Conservation (phyloP, 441 rosid species). For the Pelargonium hybrid region DNA sequence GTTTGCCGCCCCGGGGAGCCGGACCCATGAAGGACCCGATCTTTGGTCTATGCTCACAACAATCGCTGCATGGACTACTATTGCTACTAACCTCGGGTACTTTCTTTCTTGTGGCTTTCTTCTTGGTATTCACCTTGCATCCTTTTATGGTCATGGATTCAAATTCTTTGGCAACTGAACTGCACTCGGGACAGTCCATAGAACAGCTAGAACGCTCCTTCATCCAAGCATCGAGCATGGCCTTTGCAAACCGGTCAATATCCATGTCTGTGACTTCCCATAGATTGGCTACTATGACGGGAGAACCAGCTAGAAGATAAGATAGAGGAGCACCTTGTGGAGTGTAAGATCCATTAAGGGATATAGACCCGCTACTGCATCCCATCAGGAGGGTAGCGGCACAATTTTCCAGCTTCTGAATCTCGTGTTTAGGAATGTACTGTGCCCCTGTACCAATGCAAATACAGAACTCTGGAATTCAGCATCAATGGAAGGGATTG, state of each 20-base stretch:
- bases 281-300: constrained; percentile 65
- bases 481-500: neutral
- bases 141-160: constrained; percentile 40
- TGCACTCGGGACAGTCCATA: constrained; percentile 34
- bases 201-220: constrained; percentile 44
- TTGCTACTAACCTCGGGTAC: constrained; percentile 17
- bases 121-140: constrained; percentile 34
- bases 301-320: constrained; percentile 77
- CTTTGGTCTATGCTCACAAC: constrained; percentile 45
- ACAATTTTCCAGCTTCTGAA: constrained; percentile 65
- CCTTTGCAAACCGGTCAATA: constrained; percentile 81
- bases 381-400: constrained; percentile 73
- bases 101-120: constrained; percentile 34
- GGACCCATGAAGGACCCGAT: constrained; percentile 67
- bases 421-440: constrained; percentile 53
- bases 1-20: no score
- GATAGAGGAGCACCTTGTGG: constrained; percentile 74
- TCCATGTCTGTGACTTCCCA: constrained; percentile 98
- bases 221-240: constrained; percentile 75
- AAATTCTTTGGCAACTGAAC: constrained; percentile 44
- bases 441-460: constrained; percentile 49
- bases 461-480: neutral
- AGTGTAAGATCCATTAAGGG: constrained; percentile 57
- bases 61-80: constrained; percentile 10
- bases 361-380: constrained; percentile 71